phyloP scores from a whole-genome alignment of 2,329 filamentous ascomycete genomes.

The Scedosporium aurantiacum region DNA sequence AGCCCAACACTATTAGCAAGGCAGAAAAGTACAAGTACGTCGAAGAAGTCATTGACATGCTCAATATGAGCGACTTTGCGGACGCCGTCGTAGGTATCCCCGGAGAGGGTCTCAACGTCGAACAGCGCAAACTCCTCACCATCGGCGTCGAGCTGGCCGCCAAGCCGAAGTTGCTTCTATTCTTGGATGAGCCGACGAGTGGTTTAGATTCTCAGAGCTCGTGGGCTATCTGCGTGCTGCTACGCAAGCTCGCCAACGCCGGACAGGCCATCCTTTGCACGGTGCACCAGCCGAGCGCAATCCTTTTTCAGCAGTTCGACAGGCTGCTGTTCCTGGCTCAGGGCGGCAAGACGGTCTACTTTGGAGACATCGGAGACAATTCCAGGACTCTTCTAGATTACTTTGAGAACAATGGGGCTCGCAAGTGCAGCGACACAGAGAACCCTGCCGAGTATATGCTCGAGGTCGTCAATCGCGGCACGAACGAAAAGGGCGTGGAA shows the following conservation, averaged over 20 bases:
- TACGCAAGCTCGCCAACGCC: conserved; percentile 47
- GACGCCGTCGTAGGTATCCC: conserved; percentile 54
- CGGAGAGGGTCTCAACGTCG: conserved; percentile 49
- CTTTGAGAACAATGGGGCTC: conserved; percentile 55
- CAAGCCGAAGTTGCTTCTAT: conserved; percentile 47
- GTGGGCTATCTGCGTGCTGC: conserved; percentile 51
- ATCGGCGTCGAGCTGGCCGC: conserved; percentile 50
- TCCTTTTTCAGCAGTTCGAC: conserved; percentile 46
- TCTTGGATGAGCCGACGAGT: conserved; percentile 50
- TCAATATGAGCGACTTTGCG: conserved; percentile 56
- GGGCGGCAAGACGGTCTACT: conserved; percentile 58
- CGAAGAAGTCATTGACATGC: conserved; percentile 53
- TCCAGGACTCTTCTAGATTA: conserved; percentile 47
- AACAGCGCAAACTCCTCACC: conserved; percentile 50
- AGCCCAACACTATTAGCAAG: conserved; percentile 40
- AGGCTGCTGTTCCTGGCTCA: conserved; percentile 51
- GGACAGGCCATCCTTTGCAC: conserved; percentile 45
- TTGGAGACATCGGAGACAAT: conserved; percentile 53
- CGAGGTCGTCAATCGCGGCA: conserved; percentile 32
- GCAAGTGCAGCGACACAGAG: conserved; percentile 46
- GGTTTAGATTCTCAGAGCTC: conserved; percentile 54
- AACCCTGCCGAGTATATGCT: conserved; percentile 74
- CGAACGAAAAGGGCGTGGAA: conserved; percentile 32
- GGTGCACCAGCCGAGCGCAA: conserved; percentile 43
- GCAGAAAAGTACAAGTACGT: conserved; percentile 51